phyloP scores from a whole-genome alignment of 371 early-diverging fungal genomes.

The Mortierella sp. region DNA sequence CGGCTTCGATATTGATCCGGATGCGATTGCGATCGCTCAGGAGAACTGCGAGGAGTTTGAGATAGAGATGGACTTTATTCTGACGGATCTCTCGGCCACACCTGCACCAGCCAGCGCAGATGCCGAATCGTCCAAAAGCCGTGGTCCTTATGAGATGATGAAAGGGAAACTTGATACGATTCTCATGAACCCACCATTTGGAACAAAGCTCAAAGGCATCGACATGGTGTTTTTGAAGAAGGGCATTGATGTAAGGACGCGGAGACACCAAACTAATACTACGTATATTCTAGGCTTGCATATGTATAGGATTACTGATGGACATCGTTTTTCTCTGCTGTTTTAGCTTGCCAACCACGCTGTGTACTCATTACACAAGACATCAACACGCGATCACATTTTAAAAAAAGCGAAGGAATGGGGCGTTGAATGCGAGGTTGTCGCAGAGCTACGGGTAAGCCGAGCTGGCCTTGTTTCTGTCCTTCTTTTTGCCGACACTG shows the following conservation, averaged over 20 bases:
- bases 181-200: conserved; percentile 90
- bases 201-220: conserved; percentile 84
- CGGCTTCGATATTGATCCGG: conserved; percentile 86
- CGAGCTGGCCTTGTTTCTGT: not conserved
- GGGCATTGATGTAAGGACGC: conserved; percentile 68
- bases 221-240: conserved; percentile 83
- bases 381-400: conserved; percentile 85
- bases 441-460: conserved; percentile 76
- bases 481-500: conserved; percentile 8
- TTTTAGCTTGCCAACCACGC: conserved; percentile 64
- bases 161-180: conserved; percentile 77
- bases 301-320: too few relatives aligned
- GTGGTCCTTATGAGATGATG: conserved; percentile 57
- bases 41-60: conserved; percentile 79
- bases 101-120: conserved; percentile 26
- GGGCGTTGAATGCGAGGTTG: conserved; percentile 79
- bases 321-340: too few relatives aligned
- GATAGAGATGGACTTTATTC: conserved; percentile 70
- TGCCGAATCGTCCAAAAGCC: conserved; percentile 24
- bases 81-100: conserved; percentile 58
- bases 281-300: not conserved
- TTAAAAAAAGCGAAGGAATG: conserved; percentile 80
- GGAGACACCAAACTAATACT: not conserved
- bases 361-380: conserved; percentile 87
- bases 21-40: conserved; percentile 80